A percentile compares a stretch with the other conserved stretches of the same genome.
phyloP scores from a whole-genome alignment of 306 rosid species.

The Cajanus cajan region DNA sequence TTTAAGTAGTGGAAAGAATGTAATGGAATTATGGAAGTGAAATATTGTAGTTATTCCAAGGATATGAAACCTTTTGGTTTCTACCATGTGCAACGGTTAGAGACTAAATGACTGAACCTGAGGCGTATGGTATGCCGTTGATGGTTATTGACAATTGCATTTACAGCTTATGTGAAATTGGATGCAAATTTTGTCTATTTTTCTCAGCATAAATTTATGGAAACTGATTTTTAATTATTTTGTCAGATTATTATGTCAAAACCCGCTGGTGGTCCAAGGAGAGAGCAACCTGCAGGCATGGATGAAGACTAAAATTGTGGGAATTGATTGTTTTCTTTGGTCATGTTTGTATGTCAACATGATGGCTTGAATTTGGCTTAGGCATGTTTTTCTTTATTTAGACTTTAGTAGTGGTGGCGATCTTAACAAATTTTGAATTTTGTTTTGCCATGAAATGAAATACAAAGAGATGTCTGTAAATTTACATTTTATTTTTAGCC shows the following conservation, averaged over 20 bases:
- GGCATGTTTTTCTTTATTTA: slow-evolving; percentile 28
- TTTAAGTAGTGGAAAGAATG: background rate
- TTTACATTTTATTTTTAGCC: slow-evolving; percentile 2
- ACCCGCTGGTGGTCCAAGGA: slow-evolving; percentile 94
- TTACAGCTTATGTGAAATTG: background rate
- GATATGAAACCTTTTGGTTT: background rate
- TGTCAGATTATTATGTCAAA: slow-evolving; percentile 88
- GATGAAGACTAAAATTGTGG: slow-evolving; percentile 66
- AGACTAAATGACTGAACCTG: background rate
- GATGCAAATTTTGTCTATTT: background rate
- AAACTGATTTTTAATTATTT: background rate
- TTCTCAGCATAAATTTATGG: background rate
- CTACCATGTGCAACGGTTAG: background rate
- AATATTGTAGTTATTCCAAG: background rate
- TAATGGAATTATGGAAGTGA: background rate
- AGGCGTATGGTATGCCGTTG: background rate
- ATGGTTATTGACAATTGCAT: background rate
- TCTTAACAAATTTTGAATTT: slow-evolving; percentile 36
- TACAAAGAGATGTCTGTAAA: slow-evolving; percentile 28
- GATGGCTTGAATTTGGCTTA: slow-evolving; percentile 24
- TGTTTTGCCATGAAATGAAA: slow-evolving; percentile 4
- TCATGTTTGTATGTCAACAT: slow-evolving; percentile 26
- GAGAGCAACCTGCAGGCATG: slow-evolving; percentile 78
- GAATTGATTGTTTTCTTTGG: background rate
- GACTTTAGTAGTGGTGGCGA: background rate